A percentile compares a stretch with the other conserved stretches of the same genome.
Conservation (phyloP, 441 rosid species). For the Eutrema salsugineum region DNA sequence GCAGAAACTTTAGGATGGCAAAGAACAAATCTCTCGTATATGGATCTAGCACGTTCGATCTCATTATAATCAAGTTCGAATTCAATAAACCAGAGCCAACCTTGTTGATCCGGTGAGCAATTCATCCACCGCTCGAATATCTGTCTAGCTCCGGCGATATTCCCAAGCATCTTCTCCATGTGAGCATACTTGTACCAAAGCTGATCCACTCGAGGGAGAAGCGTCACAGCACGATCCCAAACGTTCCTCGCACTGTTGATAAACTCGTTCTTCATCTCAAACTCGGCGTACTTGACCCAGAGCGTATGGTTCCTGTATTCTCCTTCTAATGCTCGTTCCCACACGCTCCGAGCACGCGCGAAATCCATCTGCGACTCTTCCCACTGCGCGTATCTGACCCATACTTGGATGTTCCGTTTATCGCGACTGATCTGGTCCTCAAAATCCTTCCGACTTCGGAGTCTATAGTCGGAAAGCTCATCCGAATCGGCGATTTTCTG, state of each 20-base stretch:
- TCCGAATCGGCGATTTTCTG: neutral
- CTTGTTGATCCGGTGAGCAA: conserved; percentile 76
- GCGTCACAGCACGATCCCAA: conserved; percentile 64
- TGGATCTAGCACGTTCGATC: conserved; percentile 44
- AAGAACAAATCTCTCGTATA: conserved; percentile 45
- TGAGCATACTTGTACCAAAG: conserved; percentile 61
- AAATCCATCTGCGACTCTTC: conserved; percentile 59
- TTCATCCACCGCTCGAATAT: conserved; percentile 20
- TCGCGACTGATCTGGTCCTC: too few species aligned
- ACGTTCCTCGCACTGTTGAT: conserved; percentile 63
- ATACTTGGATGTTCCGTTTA: too few species aligned
- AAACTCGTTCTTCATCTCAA: conserved; percentile 71
- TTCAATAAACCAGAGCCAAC: conserved; percentile 63
- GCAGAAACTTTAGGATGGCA: conserved; percentile 45
- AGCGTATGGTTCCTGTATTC: conserved; percentile 59
- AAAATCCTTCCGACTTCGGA: too few species aligned
- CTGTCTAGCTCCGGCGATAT: neutral
- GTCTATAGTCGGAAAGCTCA: too few species aligned
- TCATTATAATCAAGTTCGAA: conserved; percentile 61
- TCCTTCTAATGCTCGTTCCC: conserved; percentile 72
- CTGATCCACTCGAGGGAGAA: conserved; percentile 59
- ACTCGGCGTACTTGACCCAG: conserved; percentile 73
- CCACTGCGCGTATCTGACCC: too few species aligned
- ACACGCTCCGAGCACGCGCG: conserved; percentile 38
- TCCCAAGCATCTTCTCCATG: neutral